A percentile compares a stretch with the other conserved stretches of the same genome.
Conservation (phyloP, 148 eudicot species). For the Vaccinium vitisidaea region DNA sequence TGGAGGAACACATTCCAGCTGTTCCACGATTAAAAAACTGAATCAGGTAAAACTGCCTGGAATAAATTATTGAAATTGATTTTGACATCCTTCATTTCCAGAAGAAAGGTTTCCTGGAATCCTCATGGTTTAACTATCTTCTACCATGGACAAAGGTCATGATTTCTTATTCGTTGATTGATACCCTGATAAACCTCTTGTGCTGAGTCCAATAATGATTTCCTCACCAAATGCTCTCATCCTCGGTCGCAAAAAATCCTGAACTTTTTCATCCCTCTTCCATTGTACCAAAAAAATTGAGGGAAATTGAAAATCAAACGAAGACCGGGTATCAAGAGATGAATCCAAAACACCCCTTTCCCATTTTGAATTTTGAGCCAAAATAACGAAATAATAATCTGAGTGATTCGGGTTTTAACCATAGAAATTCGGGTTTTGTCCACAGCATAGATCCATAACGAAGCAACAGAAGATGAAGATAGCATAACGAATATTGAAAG, state of each 20-base stretch:
- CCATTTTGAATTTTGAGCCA: not conserved
- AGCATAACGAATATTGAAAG: constrained; percentile 6
- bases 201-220: too few species aligned
- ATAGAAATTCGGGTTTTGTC: not conserved
- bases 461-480: not conserved
- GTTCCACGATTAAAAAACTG: not conserved
- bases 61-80: not conserved
- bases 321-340: not conserved
- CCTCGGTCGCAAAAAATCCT: not conserved
- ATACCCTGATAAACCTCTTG: too few species aligned
- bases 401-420: too few species aligned
- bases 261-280: not conserved
- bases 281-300: too few species aligned
- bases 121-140: not conserved
- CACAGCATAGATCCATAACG: not conserved
- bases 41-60: too few species aligned
- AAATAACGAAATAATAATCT: not conserved
- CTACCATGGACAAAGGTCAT: not conserved
- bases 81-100: not conserved
- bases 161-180: too few species aligned
- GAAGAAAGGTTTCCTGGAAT: not conserved
- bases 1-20: not conserved
- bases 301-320: not conserved
- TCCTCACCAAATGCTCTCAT: not conserved
- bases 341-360: not conserved